A percentile compares a stretch with the other conserved stretches of the same genome.
Conservation (phyloP, 768 basidiomycete genomes). For the Mycena capillaripes region DNA sequence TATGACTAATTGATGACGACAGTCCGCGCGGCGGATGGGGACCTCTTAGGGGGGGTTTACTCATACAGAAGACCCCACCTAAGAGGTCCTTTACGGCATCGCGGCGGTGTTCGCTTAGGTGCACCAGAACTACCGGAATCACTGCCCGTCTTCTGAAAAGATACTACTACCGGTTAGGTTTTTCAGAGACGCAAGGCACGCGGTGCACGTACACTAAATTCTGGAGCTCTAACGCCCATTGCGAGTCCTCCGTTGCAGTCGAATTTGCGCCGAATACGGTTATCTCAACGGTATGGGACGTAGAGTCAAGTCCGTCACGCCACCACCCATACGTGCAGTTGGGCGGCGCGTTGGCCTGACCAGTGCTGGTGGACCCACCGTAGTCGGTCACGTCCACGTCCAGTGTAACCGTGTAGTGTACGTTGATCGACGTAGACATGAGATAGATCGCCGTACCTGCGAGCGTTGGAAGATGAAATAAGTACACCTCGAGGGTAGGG, state of each 20-base stretch:
- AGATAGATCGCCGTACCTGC: too few relatives aligned
- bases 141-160: not conserved
- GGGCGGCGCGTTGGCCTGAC: not conserved
- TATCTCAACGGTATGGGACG: not conserved
- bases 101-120: too few relatives aligned
- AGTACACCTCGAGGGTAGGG: too few relatives aligned
- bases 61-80: too few relatives aligned
- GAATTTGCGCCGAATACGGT: not conserved
- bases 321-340: slow-evolving; percentile 12
- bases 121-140: not conserved
- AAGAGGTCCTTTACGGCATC: too few relatives aligned
- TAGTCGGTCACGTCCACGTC: not conserved
- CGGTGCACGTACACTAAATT: not conserved
- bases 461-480: too few relatives aligned
- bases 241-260: not conserved
- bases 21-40: too few relatives aligned
- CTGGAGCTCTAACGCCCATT: not conserved
- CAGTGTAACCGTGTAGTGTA: too few relatives aligned
- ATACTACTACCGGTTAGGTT: not conserved
- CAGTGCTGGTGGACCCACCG: not conserved
- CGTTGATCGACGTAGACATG: too few relatives aligned
- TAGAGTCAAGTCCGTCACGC: not conserved
- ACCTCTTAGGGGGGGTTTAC: too few relatives aligned
- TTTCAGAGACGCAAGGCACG: too few relatives aligned
- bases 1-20: too few relatives aligned